Evolutionary conservation across 352 stramenopile species (phyloP), one percentile per base, ranked within the genome.

Genomic region (Phytopythium cucurbitacearum): DNA sequence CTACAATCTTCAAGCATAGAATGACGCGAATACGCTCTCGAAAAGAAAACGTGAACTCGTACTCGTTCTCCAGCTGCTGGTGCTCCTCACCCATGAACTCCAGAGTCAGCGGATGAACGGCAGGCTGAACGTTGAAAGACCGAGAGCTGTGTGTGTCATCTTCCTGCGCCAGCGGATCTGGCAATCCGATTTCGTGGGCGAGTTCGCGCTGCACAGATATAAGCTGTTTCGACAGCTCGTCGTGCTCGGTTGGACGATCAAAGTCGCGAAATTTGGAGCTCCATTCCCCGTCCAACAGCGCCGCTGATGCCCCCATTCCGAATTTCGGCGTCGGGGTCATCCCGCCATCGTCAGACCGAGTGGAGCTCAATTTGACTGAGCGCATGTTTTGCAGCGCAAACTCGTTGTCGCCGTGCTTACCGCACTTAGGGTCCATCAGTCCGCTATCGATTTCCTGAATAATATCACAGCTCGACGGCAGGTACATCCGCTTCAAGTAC

Each of bases 21-120:
- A 90, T 82, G 8, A 92, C 71, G 16, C 84, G 81, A 16, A 68
- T 53, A 6, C 76, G 68, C 47, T 92, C 84, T 8, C 79, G 80
- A 48, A 87, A 72, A 0, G 80, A 69, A 65, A 94, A 94, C 0
- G 71, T 85, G 15, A 83, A 56, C 40, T 84, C 80, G 62, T 89
- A 94, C 59, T 91, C 80, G 34, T 51, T 65, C 51, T 94, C 81
- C 4, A 94, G 66, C 43, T 80, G 67, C 51, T 89, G 75, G 16
- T 92, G 76, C 48, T 92, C 71, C 42, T 94, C 84, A 1, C 84
- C 84, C 81, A 92, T 92, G 35, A 94, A 94, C 40, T 91, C 81
- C 0, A 92, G 56, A 0, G 84, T 91, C 11, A 94, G 64, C 0
- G 84, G 84, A 33, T 92, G 84, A 0, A 94, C 69, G 3, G 65